Evolutionary conservation across 1,284 basidiomycete genomes (phyloP).

Genomic region (Fomitopsis pinicola): DNA sequence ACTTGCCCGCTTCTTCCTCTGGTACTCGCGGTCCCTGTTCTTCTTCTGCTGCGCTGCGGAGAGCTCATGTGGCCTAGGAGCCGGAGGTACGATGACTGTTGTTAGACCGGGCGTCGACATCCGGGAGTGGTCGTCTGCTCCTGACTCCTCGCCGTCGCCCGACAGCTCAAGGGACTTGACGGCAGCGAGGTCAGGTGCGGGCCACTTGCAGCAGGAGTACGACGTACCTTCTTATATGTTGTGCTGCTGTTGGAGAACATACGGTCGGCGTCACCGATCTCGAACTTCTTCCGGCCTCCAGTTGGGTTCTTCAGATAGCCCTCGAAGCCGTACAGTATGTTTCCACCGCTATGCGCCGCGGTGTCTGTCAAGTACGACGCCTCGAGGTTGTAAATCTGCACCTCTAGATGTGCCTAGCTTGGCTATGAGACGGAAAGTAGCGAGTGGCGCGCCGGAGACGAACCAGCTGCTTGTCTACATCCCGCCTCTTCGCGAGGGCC

Average conservation of each 20-base stretch:
- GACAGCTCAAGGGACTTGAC: constrained; percentile 65
- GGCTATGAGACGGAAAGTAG: constrained; percentile 1
- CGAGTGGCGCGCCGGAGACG: constrained; percentile 19
- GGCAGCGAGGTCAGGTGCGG: not conserved
- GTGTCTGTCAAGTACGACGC: constrained; percentile 71
- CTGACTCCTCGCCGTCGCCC: constrained; percentile 68
- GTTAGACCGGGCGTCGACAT: constrained; percentile 61
- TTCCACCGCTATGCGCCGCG: constrained; percentile 67
- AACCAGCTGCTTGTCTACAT: constrained; percentile 69
- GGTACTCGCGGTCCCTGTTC: constrained; percentile 69
- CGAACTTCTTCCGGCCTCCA: constrained; percentile 60
- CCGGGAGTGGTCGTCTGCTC: constrained; percentile 49
- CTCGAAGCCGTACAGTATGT: constrained; percentile 81
- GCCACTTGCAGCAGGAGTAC: constrained; percentile 14
- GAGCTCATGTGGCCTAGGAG: constrained; percentile 57
- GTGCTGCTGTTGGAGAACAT: constrained; percentile 76
- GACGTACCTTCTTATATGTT: constrained; percentile 63
- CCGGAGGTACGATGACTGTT: constrained; percentile 71
- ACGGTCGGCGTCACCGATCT: constrained; percentile 70
- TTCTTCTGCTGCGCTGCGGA: constrained; percentile 71
- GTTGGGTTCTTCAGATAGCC: constrained; percentile 76
- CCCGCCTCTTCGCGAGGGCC: constrained; percentile 66
- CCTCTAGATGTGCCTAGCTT: constrained; percentile 61
- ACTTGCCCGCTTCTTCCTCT: constrained; percentile 64
- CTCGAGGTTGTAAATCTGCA: constrained; percentile 72